A percentile compares a stretch with the other conserved stretches of the same genome.
Conservation (phyloP, 495 filamentous ascomycete species). For the Aspergillus wentii region DNA sequence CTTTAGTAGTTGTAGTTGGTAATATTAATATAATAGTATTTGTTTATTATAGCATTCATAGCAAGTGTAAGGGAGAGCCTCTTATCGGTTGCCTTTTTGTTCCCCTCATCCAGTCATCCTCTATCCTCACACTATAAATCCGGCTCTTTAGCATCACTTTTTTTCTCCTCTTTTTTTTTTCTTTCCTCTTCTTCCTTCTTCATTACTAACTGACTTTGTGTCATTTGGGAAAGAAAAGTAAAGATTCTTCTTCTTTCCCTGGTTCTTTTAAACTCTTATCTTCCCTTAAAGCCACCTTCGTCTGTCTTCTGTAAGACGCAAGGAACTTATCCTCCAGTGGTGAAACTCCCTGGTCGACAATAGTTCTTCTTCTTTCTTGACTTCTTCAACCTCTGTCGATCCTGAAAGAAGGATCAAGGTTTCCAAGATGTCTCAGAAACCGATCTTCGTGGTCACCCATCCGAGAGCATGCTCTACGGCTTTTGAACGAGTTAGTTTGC, state of each 20-base stretch:
- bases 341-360: conserved; percentile 17
- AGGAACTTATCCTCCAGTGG: conserved; percentile 13
- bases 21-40: too few species aligned
- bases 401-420: neutral
- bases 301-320: too few species aligned
- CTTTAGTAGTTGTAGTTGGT: too few species aligned
- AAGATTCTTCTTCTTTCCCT: conserved; percentile 1
- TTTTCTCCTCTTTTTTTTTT: neutral
- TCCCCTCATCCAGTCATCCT: too few species aligned
- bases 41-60: too few species aligned
- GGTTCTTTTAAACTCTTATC: neutral
- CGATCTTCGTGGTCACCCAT: conserved; percentile 90
- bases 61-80: too few species aligned
- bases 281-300: neutral
- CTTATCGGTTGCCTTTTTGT: too few species aligned
- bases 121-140: neutral
- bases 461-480: conserved; percentile 92
- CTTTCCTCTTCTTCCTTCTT: neutral
- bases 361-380: neutral
- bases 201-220: too few species aligned
- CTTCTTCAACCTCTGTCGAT: neutral
- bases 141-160: neutral
- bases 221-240: too few species aligned
- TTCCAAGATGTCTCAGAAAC: conserved; percentile 63
- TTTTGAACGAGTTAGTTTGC: conserved; percentile 72